Base-by-base conservation (phyloP, 179 eudicot species). In the Nepenthes alata region DNA sequence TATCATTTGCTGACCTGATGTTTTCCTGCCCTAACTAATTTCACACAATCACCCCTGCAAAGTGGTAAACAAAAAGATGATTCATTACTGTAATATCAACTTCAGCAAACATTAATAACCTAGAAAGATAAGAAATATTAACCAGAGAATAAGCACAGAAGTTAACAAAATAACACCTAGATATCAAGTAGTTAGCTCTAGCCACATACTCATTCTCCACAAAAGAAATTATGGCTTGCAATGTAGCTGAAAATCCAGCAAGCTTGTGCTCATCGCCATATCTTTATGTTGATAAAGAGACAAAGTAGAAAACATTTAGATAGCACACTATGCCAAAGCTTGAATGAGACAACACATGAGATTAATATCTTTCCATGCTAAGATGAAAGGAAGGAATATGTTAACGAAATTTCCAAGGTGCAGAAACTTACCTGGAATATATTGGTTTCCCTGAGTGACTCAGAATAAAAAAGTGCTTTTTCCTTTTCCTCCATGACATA, bases 361-460 rank as follows among this genome's bases (percentile, higher is more conserved):
- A 58, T 1, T 7, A 36, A 55, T 10, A 37, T 25, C 7, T 35
- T 6, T 49, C 5, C 53, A 49, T 39, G 44, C 11, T 35, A 37
- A 39, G 49, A 48, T n/a, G 41, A 47, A 55, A 4, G 13, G 16
- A 52, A 52, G 55, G 13, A 52, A 52, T 34, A 10, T 9, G 14
- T 55, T 34, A 55, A 36, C 37, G 41, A 59, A 2, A 53, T 11
- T 11, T 70, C 10, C 60, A 34, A 37, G 51, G 53, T 4, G 54
- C 47, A 58, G 25, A 57, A 49, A 47, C 72, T 58, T 53, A 91
- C 98, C 98, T 91, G 51, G 98, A 89, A 72, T 91, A 91, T 63
- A 91, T 91, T 2, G 98, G 98, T 72, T 91, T 91, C 10, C 98
- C 98, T 15, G 96, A 89, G 77, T 91, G 65, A 71, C 98, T 91